A percentile compares a stretch with the other conserved stretches of the same genome.
These are phyloP conservation scores for Drosera capensis DNA, from an alignment of 148 eudicot species.

Conservation along the genomic window DNA sequence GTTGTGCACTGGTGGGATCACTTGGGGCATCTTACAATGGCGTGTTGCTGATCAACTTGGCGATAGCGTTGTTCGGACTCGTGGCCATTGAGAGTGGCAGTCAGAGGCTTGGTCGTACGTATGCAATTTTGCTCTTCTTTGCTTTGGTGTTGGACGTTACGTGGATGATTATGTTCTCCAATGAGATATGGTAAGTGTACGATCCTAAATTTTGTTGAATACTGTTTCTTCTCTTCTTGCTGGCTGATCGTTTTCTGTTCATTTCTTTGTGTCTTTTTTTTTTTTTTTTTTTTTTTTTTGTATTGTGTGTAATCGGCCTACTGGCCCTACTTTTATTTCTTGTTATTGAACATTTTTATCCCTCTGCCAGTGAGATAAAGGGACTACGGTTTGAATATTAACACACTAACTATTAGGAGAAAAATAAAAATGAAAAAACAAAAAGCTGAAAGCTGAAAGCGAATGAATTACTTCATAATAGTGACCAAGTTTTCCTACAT, in stretches of 20 bases:
- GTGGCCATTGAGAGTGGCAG: slow-evolving; percentile 95
- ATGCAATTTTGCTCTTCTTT: slow-evolving; percentile 65
- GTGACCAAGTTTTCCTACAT: too few species aligned
- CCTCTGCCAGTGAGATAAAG: too few species aligned
- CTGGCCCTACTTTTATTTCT: too few species aligned
- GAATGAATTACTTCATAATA: too few species aligned
- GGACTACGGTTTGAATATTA: too few species aligned
- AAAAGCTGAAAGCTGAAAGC: too few species aligned
- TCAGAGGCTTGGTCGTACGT: slow-evolving; percentile 80
- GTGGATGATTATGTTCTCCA: slow-evolving; percentile 74
- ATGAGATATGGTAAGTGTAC: slow-evolving; percentile 53
- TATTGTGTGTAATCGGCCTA: too few species aligned
- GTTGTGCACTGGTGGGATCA: slow-evolving; percentile 80
- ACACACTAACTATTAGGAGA: too few species aligned
- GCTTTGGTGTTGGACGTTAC: slow-evolving; percentile 51
- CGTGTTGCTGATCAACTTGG: slow-evolving; percentile 54
- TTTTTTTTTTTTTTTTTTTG: too few species aligned
- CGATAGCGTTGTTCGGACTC: slow-evolving; percentile 67
- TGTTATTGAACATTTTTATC: too few species aligned
- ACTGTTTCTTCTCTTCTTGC: not conserved
- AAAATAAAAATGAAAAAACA: too few species aligned
- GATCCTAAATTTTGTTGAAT: not conserved
- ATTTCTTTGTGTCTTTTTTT: not conserved
- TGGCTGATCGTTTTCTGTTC: slow-evolving; percentile 2
- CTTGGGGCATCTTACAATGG: slow-evolving; percentile 76